A percentile compares a stretch with the other conserved stretches of the same genome.
phyloP scores from a whole-genome alignment of 495 filamentous ascomycete genomes.

The Glonium stellatum region DNA sequence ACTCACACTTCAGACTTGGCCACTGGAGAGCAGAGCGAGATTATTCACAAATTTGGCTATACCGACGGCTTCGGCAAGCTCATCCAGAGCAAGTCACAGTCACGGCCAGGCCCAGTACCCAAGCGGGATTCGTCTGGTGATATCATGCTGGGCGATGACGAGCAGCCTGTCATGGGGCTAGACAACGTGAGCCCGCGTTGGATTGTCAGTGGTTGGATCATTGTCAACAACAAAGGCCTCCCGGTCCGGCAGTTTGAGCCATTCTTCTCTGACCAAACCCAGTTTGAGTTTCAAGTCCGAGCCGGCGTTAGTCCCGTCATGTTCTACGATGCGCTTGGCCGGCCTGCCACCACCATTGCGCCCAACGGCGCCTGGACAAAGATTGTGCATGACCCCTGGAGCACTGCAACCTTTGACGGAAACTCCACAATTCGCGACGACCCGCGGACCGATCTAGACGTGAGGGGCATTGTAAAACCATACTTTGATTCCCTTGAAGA shows the following conservation, averaged over 20 bases:
- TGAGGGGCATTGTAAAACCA: too few relatives aligned
- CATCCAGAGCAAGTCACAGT: slow-evolving; percentile 6
- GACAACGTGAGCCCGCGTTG: too few relatives aligned
- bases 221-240: slow-evolving; percentile 30
- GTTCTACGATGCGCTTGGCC: slow-evolving; percentile 26
- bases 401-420: slow-evolving; percentile 15
- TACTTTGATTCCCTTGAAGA: slow-evolving; percentile 13
- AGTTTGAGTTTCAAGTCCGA: slow-evolving; percentile 4
- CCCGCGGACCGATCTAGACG: slow-evolving; percentile 24
- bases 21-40: not conserved
- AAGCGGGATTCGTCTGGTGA: too few relatives aligned
- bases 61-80: not conserved
- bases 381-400: slow-evolving; percentile 22
- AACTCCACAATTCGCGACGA: slow-evolving; percentile 28
- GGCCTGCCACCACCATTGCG: slow-evolving; percentile 13
- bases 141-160: too few relatives aligned
- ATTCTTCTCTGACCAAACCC: slow-evolving; percentile 17
- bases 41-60: not conserved
- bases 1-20: not conserved
- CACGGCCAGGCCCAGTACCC: slow-evolving; percentile 11
- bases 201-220: slow-evolving; percentile 25
- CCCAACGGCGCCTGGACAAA: slow-evolving; percentile 29
- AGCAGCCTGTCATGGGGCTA: too few relatives aligned
- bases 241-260: slow-evolving; percentile 27
- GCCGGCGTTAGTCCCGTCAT: slow-evolving; percentile 4